Conservation (phyloP, 2,329 filamentous ascomycete genomes). For the Aspergillus sp. region DNA sequence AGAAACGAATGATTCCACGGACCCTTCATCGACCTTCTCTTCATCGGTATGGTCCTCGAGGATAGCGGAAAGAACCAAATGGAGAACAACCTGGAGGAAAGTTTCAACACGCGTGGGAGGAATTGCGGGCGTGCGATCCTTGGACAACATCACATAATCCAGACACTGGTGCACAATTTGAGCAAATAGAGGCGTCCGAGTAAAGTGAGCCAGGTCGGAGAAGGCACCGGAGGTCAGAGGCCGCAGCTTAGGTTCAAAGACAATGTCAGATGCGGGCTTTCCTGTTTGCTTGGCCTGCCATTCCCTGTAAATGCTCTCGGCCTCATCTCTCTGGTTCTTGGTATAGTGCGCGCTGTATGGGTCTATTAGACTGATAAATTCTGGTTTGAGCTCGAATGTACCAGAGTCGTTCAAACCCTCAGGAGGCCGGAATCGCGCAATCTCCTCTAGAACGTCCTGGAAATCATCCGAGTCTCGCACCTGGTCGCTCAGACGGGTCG, state of each 20-base stretch:
- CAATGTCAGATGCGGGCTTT: slow-evolving; percentile 76
- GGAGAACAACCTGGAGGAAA: slow-evolving; percentile 86
- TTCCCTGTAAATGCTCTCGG: slow-evolving; percentile 83
- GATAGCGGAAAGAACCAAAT: slow-evolving; percentile 81
- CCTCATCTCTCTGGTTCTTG: slow-evolving; percentile 95
- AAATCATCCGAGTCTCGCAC: slow-evolving; percentile 88
- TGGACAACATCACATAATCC: slow-evolving; percentile 72
- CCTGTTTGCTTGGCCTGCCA: slow-evolving; percentile 86
- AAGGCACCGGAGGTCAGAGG: slow-evolving; percentile 78
- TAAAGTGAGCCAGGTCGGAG: slow-evolving; percentile 73
- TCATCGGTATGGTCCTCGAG: slow-evolving; percentile 72
- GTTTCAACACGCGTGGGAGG: slow-evolving; percentile 82
- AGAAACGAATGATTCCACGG: slow-evolving; percentile 66
- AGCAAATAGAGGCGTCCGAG: slow-evolving; percentile 78
- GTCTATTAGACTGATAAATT: slow-evolving; percentile 85
- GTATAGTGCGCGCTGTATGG: slow-evolving; percentile 95
- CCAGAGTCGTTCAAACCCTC: slow-evolving; percentile 91
- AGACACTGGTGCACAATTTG: slow-evolving; percentile 89
- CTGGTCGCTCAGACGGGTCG: slow-evolving; percentile 80
- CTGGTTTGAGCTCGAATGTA: slow-evolving; percentile 85
- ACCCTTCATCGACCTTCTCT: slow-evolving; percentile 49
- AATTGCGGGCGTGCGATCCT: slow-evolving; percentile 69
- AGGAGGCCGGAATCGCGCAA: slow-evolving; percentile 84
- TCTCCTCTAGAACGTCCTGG: slow-evolving; percentile 76
- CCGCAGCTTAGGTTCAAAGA: slow-evolving; percentile 84